Conservation (phyloP, 495 filamentous ascomycete species). For the Aspergillus sclerotiicarbonarius region DNA sequence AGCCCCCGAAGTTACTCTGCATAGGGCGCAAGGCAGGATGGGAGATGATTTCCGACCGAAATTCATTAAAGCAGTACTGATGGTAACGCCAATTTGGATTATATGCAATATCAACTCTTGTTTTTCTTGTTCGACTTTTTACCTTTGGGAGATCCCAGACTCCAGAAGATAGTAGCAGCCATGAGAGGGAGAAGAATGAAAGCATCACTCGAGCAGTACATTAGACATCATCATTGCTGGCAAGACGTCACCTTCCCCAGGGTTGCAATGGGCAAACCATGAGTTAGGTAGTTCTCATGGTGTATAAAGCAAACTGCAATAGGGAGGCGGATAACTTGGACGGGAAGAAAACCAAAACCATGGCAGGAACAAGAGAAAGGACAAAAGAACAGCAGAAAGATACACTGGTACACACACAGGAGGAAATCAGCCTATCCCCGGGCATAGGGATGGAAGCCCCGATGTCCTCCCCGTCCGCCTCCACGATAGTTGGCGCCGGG, state of each 20-base stretch:
- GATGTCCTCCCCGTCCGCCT: slow-evolving; percentile 74
- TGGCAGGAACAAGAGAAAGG: slow-evolving; percentile 5
- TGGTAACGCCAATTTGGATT: background rate
- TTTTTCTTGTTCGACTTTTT: background rate
- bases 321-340: background rate
- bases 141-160: background rate
- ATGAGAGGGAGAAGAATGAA: background rate
- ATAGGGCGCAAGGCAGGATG: too few relatives aligned
- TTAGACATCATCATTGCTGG: slow-evolving; percentile 13
- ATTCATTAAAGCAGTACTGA: background rate
- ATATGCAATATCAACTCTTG: background rate
- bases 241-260: background rate
- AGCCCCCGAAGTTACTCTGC: too few relatives aligned
- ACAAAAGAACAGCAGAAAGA: slow-evolving; percentile 6
- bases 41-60: background rate
- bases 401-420: background rate
- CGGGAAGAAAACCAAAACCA: slow-evolving; percentile 1
- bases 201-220: slow-evolving; percentile 10
- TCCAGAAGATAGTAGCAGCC: background rate
- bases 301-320: background rate
- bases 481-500: slow-evolving; percentile 94
- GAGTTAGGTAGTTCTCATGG: background rate
- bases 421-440: slow-evolving; percentile 27
- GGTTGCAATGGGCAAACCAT: background rate
- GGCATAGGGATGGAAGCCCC: slow-evolving; percentile 82